Base-by-base conservation (phyloP, 208 protist genomes). In the Vickermania spadyakhi region DNA sequence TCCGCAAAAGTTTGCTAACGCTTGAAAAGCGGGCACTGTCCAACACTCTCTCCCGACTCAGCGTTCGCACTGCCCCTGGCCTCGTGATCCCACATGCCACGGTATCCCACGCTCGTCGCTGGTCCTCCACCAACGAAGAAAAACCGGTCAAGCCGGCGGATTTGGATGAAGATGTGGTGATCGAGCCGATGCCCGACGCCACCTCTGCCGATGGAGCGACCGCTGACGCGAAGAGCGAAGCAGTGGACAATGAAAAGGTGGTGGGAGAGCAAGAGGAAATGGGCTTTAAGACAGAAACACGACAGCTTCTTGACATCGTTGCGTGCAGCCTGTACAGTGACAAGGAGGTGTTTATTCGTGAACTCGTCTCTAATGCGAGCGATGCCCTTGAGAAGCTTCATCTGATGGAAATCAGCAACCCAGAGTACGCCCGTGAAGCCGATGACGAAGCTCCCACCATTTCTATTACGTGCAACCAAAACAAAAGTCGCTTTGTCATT, bases 301-400 rank as follows among this genome's bases (percentile, higher is more conserved):
- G 81, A 26, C 97, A 99, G 81, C 88, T 99, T 21, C 88, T 99
- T 2, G 89, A 98, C 60, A 99, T 99, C 66, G 97, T 99, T 14
- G 95, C 96, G 3, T 94, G 97, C 62, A 97, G 89, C 49, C 79
- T 99, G 26, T 99, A 99, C 86, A 96, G 80, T 2, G 97, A 99
- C 56, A 98, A 98, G 72, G 97, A 98, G 71, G 93, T 99, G 5
- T 99, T 99, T 68, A 86, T 99, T 36, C 92, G 98, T 62, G 98
- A 99, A 77, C 77, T 99, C 31, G 85, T 99, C 23, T 98, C 93
- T 13, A 99, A 99, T 73, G 86, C 96, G 14, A 98, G 93, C 53
- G 98, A 99, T 75, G 98, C 97, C 0, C 78, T 98, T 5, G 97
- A 99, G 81, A 99, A 98, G 81, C 83, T 79, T 28, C 82, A 96